A percentile compares a stretch with the other conserved stretches of the same genome.
Conservation (phyloP, 257 asterid genomes). For the Solanum boliviense region DNA sequence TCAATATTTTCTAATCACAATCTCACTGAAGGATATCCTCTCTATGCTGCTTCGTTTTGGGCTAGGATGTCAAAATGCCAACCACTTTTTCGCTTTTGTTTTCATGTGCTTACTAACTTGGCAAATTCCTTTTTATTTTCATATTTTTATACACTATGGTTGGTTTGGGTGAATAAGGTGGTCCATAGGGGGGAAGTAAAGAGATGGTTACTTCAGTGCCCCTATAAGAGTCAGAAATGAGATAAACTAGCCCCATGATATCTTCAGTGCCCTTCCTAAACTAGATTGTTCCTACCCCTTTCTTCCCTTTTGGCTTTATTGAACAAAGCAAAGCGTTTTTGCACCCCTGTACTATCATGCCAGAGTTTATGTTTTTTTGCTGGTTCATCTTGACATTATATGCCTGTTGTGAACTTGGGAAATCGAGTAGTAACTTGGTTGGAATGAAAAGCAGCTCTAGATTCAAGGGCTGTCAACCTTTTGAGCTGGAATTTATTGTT, state of each 20-base stretch:
- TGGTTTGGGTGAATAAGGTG: neutral
- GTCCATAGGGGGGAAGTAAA: neutral
- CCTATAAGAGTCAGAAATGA: neutral
- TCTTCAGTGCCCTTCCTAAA: neutral
- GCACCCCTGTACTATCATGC: neutral
- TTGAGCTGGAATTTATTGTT: neutral
- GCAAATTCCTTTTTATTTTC: neutral
- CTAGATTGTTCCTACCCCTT: neutral
- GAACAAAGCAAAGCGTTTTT: neutral
- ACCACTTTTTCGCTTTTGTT: neutral
- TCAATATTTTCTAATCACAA: neutral
- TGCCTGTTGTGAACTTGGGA: neutral
- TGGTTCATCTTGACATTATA: neutral
- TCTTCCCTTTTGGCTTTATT: neutral
- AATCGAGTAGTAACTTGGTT: neutral
- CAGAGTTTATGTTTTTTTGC: neutral
- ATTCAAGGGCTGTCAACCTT: neutral
- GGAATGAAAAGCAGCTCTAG: neutral
- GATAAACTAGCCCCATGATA: neutral
- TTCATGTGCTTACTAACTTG: neutral
- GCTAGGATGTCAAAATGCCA: neutral
- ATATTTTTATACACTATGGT: neutral
- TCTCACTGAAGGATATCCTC: neutral
- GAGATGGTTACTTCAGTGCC: neutral
- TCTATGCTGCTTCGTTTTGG: neutral